Percentiles rank a stretch among this genome's conserved stretches.
Conservation (phyloP, 2,329 filamentous ascomycete genomes). For the Aspergillus felis region DNA sequence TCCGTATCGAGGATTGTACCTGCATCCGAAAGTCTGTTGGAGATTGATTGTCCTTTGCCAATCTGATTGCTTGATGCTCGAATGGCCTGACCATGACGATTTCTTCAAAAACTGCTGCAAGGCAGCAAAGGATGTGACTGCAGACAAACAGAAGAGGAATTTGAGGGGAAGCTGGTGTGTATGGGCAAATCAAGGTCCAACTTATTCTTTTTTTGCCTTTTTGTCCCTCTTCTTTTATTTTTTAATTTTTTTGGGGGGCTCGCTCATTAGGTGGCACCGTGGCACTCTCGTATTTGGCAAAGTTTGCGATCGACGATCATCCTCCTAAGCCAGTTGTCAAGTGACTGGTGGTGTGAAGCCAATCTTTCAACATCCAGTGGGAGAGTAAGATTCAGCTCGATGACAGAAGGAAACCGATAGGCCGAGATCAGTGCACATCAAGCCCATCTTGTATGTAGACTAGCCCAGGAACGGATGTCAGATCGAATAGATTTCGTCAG, state of each 20-base stretch:
- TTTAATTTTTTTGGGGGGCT: no score
- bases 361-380: neutral
- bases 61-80: neutral
- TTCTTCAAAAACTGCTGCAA: neutral
- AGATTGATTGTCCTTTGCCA: neutral
- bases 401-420: neutral
- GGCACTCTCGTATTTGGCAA: neutral
- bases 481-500: neutral
- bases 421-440: neutral
- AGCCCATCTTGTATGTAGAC: neutral
- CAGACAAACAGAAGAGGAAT: neutral
- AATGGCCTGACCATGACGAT: neutral
- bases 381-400: neutral
- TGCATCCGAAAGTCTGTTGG: neutral
- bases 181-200: neutral
- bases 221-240: neutral
- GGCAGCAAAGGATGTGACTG: neutral
- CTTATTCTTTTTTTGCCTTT: neutral
- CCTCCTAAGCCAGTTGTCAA: neutral
- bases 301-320: neutral
- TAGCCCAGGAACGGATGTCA: neutral
- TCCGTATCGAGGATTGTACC: slow-evolving; percentile 5
- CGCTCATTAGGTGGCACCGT: neutral
- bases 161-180: neutral
- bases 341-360: neutral